phyloP scores from a whole-genome alignment of 2,329 filamentous ascomycete species.

The Leptographium wingfieldii region DNA sequence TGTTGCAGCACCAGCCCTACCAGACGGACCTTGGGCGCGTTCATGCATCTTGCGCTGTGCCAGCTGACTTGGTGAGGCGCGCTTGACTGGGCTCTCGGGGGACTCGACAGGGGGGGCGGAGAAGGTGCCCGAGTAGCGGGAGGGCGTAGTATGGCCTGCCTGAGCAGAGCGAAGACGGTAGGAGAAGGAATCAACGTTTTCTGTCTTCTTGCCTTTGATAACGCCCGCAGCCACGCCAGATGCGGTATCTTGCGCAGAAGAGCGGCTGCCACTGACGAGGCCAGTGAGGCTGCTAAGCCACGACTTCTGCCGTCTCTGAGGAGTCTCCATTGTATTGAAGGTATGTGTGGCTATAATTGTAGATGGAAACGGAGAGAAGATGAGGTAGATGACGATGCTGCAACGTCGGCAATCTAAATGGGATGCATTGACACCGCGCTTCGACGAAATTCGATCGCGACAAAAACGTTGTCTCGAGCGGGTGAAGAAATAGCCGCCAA shows the following conservation, averaged over 20 bases:
- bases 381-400: background rate
- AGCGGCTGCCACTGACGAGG: conserved; percentile 5
- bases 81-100: conserved; percentile 20
- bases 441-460: background rate
- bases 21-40: conserved; percentile 20
- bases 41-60: conserved; percentile 23
- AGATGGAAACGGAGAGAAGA: background rate
- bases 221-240: background rate
- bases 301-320: conserved; percentile 6
- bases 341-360: background rate
- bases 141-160: conserved; percentile 5
- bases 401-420: background rate
- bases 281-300: conserved; percentile 10
- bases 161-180: background rate
- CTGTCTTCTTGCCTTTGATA: background rate
- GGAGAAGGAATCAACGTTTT: background rate
- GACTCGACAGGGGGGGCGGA: conserved; percentile 12
- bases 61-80: conserved; percentile 20
- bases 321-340: conserved; percentile 5
- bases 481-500: background rate
- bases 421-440: background rate
- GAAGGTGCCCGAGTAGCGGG: conserved; percentile 10
- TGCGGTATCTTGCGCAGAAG: background rate
- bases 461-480: background rate
- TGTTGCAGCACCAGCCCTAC: conserved; percentile 9